Percentiles rank a stretch among this genome's conserved stretches.
Evolutionary conservation across 2,329 filamentous ascomycete genomes (phyloP).

Genomic region (Aspergillus terreus): DNA sequence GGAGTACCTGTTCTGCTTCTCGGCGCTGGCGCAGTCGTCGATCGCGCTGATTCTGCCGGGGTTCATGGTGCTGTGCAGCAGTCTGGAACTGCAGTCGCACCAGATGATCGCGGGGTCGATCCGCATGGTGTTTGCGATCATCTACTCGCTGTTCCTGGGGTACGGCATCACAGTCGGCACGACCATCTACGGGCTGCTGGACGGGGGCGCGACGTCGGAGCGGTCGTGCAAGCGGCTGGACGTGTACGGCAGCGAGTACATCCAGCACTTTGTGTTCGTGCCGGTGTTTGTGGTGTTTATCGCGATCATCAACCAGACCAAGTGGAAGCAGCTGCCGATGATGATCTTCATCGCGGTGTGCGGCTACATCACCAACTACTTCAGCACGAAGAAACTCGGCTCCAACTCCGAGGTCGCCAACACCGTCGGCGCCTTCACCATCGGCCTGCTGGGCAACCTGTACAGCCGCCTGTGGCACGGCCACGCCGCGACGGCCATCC

Average conservation of each 20-base stretch:
- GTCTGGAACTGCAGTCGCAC: constrained; percentile 65
- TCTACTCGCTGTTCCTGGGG: constrained; percentile 69
- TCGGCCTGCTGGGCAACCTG: constrained; percentile 73
- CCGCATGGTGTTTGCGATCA: constrained; percentile 70
- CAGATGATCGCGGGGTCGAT: constrained; percentile 68
- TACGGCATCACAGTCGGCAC: constrained; percentile 69
- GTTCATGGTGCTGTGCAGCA: constrained; percentile 58
- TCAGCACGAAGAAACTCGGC: constrained; percentile 63
- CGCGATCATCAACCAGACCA: constrained; percentile 75
- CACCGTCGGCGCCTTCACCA: constrained; percentile 69
- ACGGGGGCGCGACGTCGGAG: constrained; percentile 49
- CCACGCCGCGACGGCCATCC: constrained; percentile 75
- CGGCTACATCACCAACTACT: constrained; percentile 73
- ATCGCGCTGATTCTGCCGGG: constrained; percentile 72
- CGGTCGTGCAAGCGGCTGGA: constrained; percentile 37
- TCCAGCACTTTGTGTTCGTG: constrained; percentile 66
- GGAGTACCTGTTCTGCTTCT: constrained; percentile 61
- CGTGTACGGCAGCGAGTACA: constrained; percentile 29
- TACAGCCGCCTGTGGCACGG: constrained; percentile 70
- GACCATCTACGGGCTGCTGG: constrained; percentile 60
- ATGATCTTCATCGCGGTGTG: constrained; percentile 70
- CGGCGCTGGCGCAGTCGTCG: constrained; percentile 65
- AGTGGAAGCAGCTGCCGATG: constrained; percentile 70
- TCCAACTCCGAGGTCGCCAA: constrained; percentile 70
- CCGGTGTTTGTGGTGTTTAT: constrained; percentile 68